Percentiles rank a stretch among this genome's conserved stretches.
Evolutionary conservation across 1,139 yeast species (phyloP).

Genomic region (Protomyces inouyei): DNA sequence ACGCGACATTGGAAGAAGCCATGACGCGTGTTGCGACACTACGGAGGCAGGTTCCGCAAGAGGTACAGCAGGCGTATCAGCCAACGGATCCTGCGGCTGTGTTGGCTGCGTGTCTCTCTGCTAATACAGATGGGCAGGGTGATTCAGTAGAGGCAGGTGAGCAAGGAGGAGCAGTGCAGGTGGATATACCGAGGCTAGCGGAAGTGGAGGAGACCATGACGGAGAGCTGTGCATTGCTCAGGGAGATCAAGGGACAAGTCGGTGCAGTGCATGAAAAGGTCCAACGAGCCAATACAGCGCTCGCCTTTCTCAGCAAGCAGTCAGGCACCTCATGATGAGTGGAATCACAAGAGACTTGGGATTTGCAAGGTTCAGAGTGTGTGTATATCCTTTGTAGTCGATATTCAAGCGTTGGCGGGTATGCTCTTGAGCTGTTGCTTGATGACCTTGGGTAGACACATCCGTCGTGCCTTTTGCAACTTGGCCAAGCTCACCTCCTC

Average conservation of each 20-base stretch:
- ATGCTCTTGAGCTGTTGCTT: not conserved
- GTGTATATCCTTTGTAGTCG: not conserved
- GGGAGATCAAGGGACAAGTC: constrained; percentile 9
- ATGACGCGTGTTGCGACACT: constrained; percentile 9
- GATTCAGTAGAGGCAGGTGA: not conserved
- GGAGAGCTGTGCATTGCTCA: not conserved
- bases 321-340: too few relatives aligned
- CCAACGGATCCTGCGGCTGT: not conserved
- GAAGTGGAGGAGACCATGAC: constrained; percentile 7
- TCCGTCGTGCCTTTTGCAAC: not conserved
- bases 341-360: too few relatives aligned
- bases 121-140: not conserved
- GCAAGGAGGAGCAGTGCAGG: not conserved
- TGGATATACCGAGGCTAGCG: constrained; percentile 1
- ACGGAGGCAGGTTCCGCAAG: constrained; percentile 10
- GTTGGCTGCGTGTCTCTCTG: not conserved
- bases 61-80: not conserved
- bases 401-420: not conserved
- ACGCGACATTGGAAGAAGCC: constrained; percentile 13
- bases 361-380: not conserved
- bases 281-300: constrained; percentile 5
- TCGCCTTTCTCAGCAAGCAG: not conserved
- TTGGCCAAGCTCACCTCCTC: not conserved
- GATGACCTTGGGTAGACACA: not conserved
- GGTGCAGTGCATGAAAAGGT: constrained; percentile 14